A percentile compares a stretch with the other conserved stretches of the same genome.
phyloP scores from a whole-genome alignment of 2,329 filamentous ascomycete genomes.

The Polytolypa hystricis region DNA sequence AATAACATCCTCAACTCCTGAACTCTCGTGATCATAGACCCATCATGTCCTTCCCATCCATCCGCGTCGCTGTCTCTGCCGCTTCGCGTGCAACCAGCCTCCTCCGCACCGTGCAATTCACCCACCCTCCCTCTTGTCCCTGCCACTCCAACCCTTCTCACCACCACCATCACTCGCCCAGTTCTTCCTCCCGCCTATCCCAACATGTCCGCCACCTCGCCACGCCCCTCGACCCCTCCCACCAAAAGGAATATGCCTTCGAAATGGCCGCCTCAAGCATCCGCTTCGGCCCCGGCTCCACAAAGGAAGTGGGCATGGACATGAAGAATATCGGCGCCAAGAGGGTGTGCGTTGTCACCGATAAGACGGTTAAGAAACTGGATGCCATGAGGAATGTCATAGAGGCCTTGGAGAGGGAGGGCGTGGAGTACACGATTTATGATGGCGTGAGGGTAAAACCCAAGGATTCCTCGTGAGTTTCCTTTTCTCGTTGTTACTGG shows the following conservation, averaged over 20 bases:
- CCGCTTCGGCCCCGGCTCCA: slow-evolving; percentile 84
- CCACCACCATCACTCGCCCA: slow-evolving; percentile 57
- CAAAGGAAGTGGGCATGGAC: slow-evolving; percentile 96
- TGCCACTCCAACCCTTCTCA: slow-evolving; percentile 84
- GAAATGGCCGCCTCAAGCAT: slow-evolving; percentile 97
- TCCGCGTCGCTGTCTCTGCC: slow-evolving; percentile 36
- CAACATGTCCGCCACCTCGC: slow-evolving; percentile 54
- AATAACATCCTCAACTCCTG: too few species aligned
- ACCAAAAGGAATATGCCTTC: slow-evolving; percentile 92
- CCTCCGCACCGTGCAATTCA: slow-evolving; percentile 81
- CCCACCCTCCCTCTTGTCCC: slow-evolving; percentile 76
- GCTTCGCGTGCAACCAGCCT: slow-evolving; percentile 44
- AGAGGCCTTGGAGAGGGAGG: slow-evolving; percentile 66
- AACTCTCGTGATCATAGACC: neutral
- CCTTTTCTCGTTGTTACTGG: neutral
- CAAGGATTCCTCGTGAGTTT: slow-evolving; percentile 74
- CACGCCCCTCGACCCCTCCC: slow-evolving; percentile 60
- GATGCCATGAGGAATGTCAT: slow-evolving; percentile 83
- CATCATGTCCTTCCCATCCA: slow-evolving; percentile 27
- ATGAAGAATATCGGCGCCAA: slow-evolving; percentile 81
- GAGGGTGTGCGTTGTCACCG: slow-evolving; percentile 85
- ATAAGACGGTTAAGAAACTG: slow-evolving; percentile 67
- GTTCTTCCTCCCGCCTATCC: slow-evolving; percentile 11
- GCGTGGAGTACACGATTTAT: slow-evolving; percentile 70
- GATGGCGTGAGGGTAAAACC: slow-evolving; percentile 76